Percentiles rank a stretch among this genome's conserved stretches.
phyloP scores from a whole-genome alignment of 164 flowering plant genomes.

The Tetrastigma voinierianum region DNA sequence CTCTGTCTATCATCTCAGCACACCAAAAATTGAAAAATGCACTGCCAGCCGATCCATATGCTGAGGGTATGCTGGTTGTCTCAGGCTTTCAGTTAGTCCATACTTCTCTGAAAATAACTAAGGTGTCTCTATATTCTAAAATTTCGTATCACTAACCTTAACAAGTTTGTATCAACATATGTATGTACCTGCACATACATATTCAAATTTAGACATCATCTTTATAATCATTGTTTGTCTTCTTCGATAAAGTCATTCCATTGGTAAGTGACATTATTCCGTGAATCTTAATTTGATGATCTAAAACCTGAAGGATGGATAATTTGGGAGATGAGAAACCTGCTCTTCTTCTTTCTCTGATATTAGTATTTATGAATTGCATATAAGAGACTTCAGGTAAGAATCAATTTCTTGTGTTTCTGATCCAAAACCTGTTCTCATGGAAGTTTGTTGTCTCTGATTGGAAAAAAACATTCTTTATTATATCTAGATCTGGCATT shows the following conservation, averaged over 20 bases:
- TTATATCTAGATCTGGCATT: background rate
- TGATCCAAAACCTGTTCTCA: background rate
- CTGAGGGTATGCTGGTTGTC: slow-evolving; percentile 70
- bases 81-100: slow-evolving; percentile 7
- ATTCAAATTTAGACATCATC: slow-evolving; percentile 1
- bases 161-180: background rate
- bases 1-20: slow-evolving; percentile 76
- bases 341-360: slow-evolving; percentile 63
- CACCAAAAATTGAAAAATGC: slow-evolving; percentile 67
- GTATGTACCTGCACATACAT: background rate
- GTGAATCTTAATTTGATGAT: slow-evolving; percentile 59
- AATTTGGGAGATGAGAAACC: slow-evolving; percentile 78
- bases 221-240: background rate
- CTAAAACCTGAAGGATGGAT: slow-evolving; percentile 84
- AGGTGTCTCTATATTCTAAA: slow-evolving; percentile 1
- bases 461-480: too few species aligned
- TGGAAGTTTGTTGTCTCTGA: too few species aligned
- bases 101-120: slow-evolving; percentile 4
- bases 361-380: slow-evolving; percentile 91
- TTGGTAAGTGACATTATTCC: slow-evolving; percentile 62
- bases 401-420: background rate
- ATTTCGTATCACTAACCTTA: background rate
- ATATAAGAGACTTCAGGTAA: slow-evolving; percentile 92
- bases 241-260: slow-evolving; percentile 66
- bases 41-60: slow-evolving; percentile 91